Evolutionary conservation across 2,329 filamentous ascomycete species (phyloP).

Genomic region (Fusarium stilboides): DNA sequence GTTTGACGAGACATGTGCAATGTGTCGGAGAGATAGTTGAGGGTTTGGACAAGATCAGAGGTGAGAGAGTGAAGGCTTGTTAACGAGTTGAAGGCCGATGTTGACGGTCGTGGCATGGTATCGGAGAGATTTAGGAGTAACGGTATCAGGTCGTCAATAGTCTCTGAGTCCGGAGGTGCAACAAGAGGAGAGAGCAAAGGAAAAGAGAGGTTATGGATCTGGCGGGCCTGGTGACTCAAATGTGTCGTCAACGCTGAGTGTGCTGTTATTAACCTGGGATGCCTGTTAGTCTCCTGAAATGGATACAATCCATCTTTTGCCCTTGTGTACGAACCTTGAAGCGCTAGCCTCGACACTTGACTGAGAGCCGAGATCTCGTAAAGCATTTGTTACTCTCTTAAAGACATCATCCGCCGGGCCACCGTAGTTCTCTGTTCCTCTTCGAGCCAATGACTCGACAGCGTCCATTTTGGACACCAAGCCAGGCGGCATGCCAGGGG

Average conservation of each 20-base stretch:
- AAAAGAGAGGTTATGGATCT: constrained; percentile 81
- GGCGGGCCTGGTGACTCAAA: constrained; percentile 80
- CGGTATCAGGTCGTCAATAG: constrained; percentile 78
- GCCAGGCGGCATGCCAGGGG: constrained; percentile 76
- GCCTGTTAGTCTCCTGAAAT: constrained; percentile 30
- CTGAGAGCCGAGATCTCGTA: constrained; percentile 81
- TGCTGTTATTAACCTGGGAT: constrained; percentile 78
- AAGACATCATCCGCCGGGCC: constrained; percentile 77
- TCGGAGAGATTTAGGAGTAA: constrained; percentile 76
- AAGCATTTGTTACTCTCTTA: constrained; percentile 75
- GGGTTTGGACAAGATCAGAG: constrained; percentile 80
- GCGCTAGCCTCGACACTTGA: constrained; percentile 80
- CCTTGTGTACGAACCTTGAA: constrained; percentile 68
- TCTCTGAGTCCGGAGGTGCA: constrained; percentile 73
- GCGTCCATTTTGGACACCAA: constrained; percentile 80
- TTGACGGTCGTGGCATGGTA: constrained; percentile 75
- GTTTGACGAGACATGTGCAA: constrained; percentile 95
- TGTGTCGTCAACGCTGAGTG: constrained; percentile 83
- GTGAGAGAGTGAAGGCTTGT: constrained; percentile 79
- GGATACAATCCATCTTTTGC: background rate
- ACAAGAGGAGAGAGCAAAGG: constrained; percentile 79
- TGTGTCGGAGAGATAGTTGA: constrained; percentile 90
- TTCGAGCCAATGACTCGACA: constrained; percentile 78
- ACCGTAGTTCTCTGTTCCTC: constrained; percentile 76
- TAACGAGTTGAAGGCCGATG: constrained; percentile 75